These are phyloP conservation scores for Cystobasidium sp. DNA, from an alignment of 1,284 basidiomycete genomes.

Conservation along the genomic window DNA sequence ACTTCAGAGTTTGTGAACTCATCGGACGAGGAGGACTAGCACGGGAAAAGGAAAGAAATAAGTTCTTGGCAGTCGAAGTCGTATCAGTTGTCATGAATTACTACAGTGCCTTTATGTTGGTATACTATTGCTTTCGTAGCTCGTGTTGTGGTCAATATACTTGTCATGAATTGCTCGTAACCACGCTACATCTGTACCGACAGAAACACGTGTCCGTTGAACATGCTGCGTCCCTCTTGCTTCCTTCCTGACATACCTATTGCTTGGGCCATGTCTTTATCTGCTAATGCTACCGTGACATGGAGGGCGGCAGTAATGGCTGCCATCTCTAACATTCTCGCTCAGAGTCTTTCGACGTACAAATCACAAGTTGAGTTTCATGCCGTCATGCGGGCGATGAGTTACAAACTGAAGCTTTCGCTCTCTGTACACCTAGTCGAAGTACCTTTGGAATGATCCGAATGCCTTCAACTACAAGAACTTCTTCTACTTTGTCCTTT, in stretches of 20 bases:
- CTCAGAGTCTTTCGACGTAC: slow-evolving; percentile 19
- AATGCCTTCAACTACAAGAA: slow-evolving; percentile 9
- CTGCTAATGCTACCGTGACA: slow-evolving; percentile 10
- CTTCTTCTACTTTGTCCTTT: slow-evolving; percentile 26
- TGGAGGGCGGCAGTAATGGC: slow-evolving; percentile 31
- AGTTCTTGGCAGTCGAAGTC: background rate
- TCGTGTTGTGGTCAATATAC: too few relatives aligned
- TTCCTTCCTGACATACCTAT: background rate
- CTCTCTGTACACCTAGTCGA: background rate
- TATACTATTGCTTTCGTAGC: too few relatives aligned
- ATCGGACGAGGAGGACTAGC: slow-evolving; percentile 16
- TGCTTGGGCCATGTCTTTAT: background rate
- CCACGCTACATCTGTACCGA: too few relatives aligned
- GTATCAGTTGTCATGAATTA: too few relatives aligned
- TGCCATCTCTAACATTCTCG: slow-evolving; percentile 31
- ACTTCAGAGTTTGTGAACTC: slow-evolving; percentile 29
- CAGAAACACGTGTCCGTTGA: too few relatives aligned
- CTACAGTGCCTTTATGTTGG: too few relatives aligned
- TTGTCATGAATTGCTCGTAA: too few relatives aligned
- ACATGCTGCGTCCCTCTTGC: background rate
- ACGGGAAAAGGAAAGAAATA: background rate
- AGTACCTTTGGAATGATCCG: slow-evolving; percentile 16
- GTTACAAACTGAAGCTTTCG: slow-evolving; percentile 56
- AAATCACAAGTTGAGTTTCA: slow-evolving; percentile 9
- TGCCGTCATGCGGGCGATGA: slow-evolving; percentile 63